Base-by-base conservation (phyloP, 495 filamentous ascomycete genomes). In the Penicillium antarcticum region DNA sequence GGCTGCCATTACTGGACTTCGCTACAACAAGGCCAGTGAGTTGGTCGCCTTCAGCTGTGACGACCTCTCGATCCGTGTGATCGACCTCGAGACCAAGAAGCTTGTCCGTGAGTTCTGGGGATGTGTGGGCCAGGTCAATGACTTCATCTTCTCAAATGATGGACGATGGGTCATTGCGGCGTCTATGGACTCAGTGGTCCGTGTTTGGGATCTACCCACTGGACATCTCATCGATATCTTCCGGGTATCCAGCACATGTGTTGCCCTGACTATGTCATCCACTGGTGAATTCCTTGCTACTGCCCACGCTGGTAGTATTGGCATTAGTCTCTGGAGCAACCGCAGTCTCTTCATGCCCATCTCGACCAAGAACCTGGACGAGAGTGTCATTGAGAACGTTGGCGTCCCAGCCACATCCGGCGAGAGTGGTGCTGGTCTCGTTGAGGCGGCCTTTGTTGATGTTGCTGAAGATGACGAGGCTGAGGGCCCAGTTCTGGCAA, bases 141-240 rank as follows among this genome's bases (percentile, higher is more conserved):
- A 95, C 65, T 89, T 92, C 58, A 84, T 82, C 52, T 97, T 97
- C 69, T 97, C 94, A 12, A 87, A 86, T 54, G 91, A 97, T 67
- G 94, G 91, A 19, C 79, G 91, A 34, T 97, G 94, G 95, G 86
- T 99, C 56, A 78, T 97, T 47, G 89, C 91, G 14, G 87, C 91
- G 10, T 90, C 88, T 5, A 85, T 87, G 66, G 92, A 97, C 68
- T 84, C 82, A 11, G 71, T 87, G 36, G 73, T 99, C 32, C 82
- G 94, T 41, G 81, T 97, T 2, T 99, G 94, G 92, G 94, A 99
- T 71, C 72, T 99, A 21, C 92, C 94, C 10, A 97, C 94, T 0
- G 89, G 90, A 4, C 94, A 97, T 71, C 78, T 97, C 11, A 91
- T 97, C 58, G 94, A 97, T 64, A 87, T 87, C 4, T 86, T 97